Evolutionary conservation across 1,139 yeast genomes (phyloP), one percentile per base, ranked within the genome.

Genomic region (Groenewaldozyma sp.): DNA sequence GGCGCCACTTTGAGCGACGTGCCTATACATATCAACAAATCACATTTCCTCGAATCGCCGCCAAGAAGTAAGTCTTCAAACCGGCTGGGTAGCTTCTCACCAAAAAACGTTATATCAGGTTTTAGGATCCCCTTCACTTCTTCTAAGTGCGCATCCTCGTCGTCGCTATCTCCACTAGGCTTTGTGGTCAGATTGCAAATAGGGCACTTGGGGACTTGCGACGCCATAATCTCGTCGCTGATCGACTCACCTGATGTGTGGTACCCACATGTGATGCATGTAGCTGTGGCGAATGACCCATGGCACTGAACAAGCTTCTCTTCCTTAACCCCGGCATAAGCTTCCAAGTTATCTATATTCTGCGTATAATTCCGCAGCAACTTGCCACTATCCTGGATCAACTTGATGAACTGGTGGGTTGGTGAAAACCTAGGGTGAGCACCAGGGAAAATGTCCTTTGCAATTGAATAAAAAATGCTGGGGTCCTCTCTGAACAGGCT

Each of bases 1-100:
- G 98, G 98, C 0, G 95, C 88, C 24, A 91, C 98, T 56, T 88
- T 86, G 44, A 91, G 69, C 19, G 97, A 88, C 0, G 98, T 91
- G 7, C 98, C 98, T 14, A 88, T 78, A 59, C 95, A 82, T 4
- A 91, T 72, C 34, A 91, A 63, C 41, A 91, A 65, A 62, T 91
- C 97, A 62, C 95, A 86, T 22, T 74, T 67, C 16, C 66, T 55
- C 3, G 80, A 66, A 40, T 67, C 71, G 10, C 60, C 59, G 3
- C 56, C 56, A 24, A 50, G 42, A 17, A 49, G 41, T 21, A 73
- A 64, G 36, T 73, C 73, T 50, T 84, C 91, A 53, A 82, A 87
- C 39, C 70, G 61, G n/a, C 68, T 63, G 0, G 97, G 96, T 41
- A 91, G 67, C 11, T 79, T 76, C 57, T 91, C 97, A 5, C 95